Conservation (phyloP, 2,329 filamentous ascomycete species). For the Endoconidiophora laricicola region DNA sequence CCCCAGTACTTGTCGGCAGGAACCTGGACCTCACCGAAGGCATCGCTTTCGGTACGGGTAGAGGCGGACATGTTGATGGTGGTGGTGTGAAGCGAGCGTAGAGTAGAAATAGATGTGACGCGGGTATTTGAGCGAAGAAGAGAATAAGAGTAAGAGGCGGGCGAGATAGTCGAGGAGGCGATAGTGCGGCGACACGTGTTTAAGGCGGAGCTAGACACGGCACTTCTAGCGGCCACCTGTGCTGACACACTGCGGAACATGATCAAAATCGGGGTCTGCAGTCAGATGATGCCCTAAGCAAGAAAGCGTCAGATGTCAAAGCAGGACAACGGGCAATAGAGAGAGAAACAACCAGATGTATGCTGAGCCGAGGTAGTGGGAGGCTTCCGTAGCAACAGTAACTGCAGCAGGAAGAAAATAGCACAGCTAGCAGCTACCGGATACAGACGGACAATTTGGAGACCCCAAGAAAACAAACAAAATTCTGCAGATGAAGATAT, state of each 20-base stretch:
- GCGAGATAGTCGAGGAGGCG: neutral
- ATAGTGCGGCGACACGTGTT: neutral
- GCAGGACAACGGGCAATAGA: neutral
- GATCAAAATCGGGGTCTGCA: conserved; percentile 6
- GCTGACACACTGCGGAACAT: conserved; percentile 13
- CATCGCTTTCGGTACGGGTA: conserved; percentile 79
- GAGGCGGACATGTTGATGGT: conserved; percentile 28
- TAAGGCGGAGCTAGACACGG: conserved; percentile 1
- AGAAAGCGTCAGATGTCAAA: conserved; percentile 8
- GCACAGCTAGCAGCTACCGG: too few relatives aligned
- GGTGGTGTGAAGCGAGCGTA: conserved; percentile 26
- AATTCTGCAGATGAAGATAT: too few relatives aligned
- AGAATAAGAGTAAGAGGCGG: neutral
- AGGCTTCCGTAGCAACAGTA: neutral
- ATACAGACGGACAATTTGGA: too few relatives aligned
- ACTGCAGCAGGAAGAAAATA: too few relatives aligned
- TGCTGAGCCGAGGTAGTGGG: conserved; percentile 3
- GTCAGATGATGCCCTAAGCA: conserved; percentile 8
- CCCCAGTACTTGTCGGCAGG: conserved; percentile 93
- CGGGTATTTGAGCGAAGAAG: conserved; percentile 1
- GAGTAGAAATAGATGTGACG: conserved; percentile 5
- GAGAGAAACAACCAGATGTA: neutral
- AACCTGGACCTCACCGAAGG: conserved; percentile 93
- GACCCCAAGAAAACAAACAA: too few relatives aligned
- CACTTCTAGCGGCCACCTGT: conserved; percentile 8